Base-by-base conservation (phyloP, 1,284 basidiomycete genomes). In the Takashimella koratensis region DNA sequence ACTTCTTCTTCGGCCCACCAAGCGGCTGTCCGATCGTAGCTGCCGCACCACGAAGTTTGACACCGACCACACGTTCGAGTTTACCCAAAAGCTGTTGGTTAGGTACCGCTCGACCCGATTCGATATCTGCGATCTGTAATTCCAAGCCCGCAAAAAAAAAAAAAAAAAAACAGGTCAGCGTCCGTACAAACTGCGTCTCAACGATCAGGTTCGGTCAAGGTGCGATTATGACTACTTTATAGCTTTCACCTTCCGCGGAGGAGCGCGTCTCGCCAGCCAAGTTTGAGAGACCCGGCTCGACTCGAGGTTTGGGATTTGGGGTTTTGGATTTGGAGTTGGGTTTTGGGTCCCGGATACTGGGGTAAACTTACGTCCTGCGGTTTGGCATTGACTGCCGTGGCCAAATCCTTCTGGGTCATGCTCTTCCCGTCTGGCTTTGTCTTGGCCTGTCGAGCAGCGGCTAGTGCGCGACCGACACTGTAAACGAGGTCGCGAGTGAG, bases 1-100 rank as follows among this genome's bases (percentile, higher is more conserved):
- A n/a, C n/a, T n/a, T 71, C 68, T 73, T 73, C 65, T 74, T 74
- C 16, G 68, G 64, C 43, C 63, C 72, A 51, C 66, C 65, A 46
- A 77, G 65, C 19, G 75, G 75, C 43, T 68, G 69, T 39, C 76
- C 76, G 45, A 77, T 76, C 43, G 64, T 43, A 49, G 62, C 62
- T 52, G 75, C 59, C 11, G 74, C 75, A 84, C 93, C 94, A 67
- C 95, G 84, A 56, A 98, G 83, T 78, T 98, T 98, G 67, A 98
- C 87, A 51, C 86, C 88, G 62, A 98, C 82, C 43, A 81, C 79
- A 49, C 93, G 83, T 79, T 98, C 95, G 65, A 98, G 84, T 82
- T 98, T 98, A 59, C 82, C 82, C 25, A 98, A 82, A 64, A 98
- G 86, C 71, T 91, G 88, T 44, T 90, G 81, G 75, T 89, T 94